Percentiles rank a stretch among this genome's conserved stretches.
Conservation (phyloP, 148 eudicot species). For the Fallopia convolvulus region DNA sequence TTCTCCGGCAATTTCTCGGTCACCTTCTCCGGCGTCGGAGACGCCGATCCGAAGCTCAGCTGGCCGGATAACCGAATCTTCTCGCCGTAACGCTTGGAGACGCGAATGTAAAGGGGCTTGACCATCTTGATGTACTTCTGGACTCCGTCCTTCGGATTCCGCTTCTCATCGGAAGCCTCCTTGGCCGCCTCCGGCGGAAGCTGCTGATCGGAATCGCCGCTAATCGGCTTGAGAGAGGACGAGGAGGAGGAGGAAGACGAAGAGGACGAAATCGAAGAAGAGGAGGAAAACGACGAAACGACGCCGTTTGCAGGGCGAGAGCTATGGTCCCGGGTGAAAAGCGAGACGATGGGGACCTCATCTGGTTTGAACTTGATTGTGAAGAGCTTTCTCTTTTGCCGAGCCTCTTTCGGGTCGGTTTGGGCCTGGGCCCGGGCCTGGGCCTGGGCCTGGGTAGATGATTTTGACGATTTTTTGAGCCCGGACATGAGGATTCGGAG, state of each 20-base stretch:
- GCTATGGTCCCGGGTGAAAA: constrained; percentile 44
- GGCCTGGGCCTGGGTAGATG: background rate
- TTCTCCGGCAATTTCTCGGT: background rate
- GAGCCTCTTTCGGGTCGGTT: constrained; percentile 6
- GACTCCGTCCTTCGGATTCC: constrained; percentile 44
- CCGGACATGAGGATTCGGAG: constrained; percentile 55
- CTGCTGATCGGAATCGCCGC: background rate
- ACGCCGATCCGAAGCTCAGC: constrained; percentile 17
- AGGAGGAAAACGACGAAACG: background rate
- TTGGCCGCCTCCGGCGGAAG: background rate
- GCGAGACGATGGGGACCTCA: constrained; percentile 49
- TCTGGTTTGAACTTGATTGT: constrained; percentile 49
- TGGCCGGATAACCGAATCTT: constrained; percentile 30
- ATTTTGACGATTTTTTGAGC: constrained; percentile 38
- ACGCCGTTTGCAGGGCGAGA: constrained; percentile 9
- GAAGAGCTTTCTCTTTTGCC: constrained; percentile 18
- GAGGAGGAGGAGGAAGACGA: constrained; percentile 4
- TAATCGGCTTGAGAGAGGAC: background rate
- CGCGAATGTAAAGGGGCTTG: constrained; percentile 57
- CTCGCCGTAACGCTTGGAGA: constrained; percentile 37
- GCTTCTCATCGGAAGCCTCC: constrained; percentile 21
- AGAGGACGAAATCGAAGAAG: background rate
- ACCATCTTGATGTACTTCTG: constrained; percentile 63
- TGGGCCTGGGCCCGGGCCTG: constrained; percentile 4
- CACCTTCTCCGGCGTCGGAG: constrained; percentile 11